Evolutionary conservation across 148 eudicot genomes (phyloP), one percentile per base, ranked within the genome.

Genomic region (Vaccinium vitisidaea): DNA sequence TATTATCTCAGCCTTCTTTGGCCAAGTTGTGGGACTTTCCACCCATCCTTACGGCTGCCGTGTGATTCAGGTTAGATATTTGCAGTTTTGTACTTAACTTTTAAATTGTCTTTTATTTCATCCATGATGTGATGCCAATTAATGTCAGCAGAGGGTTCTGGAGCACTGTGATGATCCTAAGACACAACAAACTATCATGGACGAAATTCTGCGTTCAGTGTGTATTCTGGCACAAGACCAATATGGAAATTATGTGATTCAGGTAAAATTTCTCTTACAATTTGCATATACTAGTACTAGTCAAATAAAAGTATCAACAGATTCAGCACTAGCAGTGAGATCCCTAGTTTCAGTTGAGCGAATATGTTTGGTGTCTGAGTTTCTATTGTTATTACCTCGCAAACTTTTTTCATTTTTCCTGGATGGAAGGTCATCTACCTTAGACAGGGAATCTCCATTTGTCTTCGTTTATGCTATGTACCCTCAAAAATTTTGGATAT

Each of bases 41-140:
- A 89, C 90, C 14, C 96, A 93, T 88, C 92, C 94, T 71, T 93
- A 93, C 75, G 96, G 96, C 27, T 93, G 96, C 76, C 94, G 94
- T 75, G 96, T 93, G 69, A 91, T 93, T 83, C 96, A 93, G 94
- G 96, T 92, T 75, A 48, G 50, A 36, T 32, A 77, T 58, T 30
- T 27, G 21, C 1, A 3, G 12, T 39, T 52, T 23, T 49, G 67
- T 14, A 21, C 27, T 53, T 39, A 46, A 18, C 74, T 5, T 36
- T 83, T 73, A 58, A 48, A 53, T 65, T 59, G 75, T 48, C 25
- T 19, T 65, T 8, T 67, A 52, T 77, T 6, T 13, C 3, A 67
- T 81, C 7, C 30, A 27, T 53, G 5, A 69, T 56, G n/a, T 56
- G 63, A 71, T 50, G 25, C 58, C 49, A 50, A 75, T 80, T 52